Conservation (phyloP, 306 rosid species). For the Mimosa bimucronata region DNA sequence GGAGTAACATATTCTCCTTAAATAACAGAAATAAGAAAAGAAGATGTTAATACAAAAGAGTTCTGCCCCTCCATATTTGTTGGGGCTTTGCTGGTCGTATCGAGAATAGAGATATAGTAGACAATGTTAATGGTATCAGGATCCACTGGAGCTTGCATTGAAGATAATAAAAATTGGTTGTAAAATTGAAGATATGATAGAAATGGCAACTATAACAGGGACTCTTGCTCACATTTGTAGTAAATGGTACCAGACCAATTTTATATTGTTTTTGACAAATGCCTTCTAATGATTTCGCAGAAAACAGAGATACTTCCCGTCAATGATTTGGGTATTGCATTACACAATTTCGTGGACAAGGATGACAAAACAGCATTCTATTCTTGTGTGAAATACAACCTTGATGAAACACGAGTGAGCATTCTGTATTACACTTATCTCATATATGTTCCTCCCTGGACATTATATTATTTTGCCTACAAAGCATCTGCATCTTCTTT, state of each 20-base stretch:
- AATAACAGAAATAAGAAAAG: constrained; percentile 25
- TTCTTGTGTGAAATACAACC: constrained; percentile 71
- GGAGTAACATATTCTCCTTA: constrained; percentile 1
- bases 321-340: constrained; percentile 90
- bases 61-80: constrained; percentile 24
- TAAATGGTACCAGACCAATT: too few species aligned
- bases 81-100: constrained; percentile 10
- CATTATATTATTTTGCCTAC: not conserved
- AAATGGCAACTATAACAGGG: not conserved
- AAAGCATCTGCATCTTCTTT: constrained; percentile 22
- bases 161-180: constrained; percentile 29
- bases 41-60: not conserved
- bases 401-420: constrained; percentile 92
- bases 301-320: constrained; percentile 99
- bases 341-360: constrained; percentile 88
- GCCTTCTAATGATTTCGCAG: constrained; percentile 52
- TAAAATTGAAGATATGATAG: not conserved
- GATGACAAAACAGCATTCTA: constrained; percentile 95
- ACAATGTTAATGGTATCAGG: constrained; percentile 20
- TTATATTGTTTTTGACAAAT: constrained; percentile 20
- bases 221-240: not conserved
- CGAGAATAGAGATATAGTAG: constrained; percentile 13
- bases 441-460: constrained; percentile 4
- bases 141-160: constrained; percentile 21
- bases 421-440: constrained; percentile 33